A percentile compares a stretch with the other conserved stretches of the same genome.
Evolutionary conservation across 495 filamentous ascomycete genomes (phyloP).

Genomic region (Xylaria curta): DNA sequence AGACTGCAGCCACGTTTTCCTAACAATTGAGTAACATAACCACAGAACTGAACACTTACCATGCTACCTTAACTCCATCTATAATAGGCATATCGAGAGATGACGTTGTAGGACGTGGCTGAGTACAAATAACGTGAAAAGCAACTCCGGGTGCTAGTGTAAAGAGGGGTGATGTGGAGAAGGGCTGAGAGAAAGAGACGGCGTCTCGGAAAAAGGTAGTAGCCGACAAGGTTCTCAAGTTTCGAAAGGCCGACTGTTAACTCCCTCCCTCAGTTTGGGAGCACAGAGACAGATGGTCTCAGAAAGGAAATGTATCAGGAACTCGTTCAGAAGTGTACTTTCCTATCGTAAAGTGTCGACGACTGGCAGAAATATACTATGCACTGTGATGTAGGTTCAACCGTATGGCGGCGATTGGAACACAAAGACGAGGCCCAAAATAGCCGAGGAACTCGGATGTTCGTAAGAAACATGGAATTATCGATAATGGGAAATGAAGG

Average conservation of each 20-base stretch:
- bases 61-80: slow-evolving; percentile 65
- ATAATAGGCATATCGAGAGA: slow-evolving; percentile 57
- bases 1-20: not conserved
- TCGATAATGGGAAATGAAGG: not conserved
- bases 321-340: not conserved
- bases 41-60: slow-evolving; percentile 47
- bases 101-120: slow-evolving; percentile 13
- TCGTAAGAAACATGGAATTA: slow-evolving; percentile 3
- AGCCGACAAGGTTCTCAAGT: slow-evolving; percentile 13
- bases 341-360: not conserved
- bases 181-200: slow-evolving; percentile 1
- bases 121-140: not conserved
- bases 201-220: not conserved
- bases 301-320: not conserved
- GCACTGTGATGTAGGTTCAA: not conserved
- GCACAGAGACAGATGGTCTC: not conserved
- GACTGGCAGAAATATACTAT: not conserved
- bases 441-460: not conserved
- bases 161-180: slow-evolving; percentile 16
- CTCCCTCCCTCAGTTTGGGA: not conserved
- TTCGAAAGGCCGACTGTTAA: not conserved
- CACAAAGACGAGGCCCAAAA: slow-evolving; percentile 2
- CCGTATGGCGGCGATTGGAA: not conserved
- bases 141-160: slow-evolving; percentile 22
- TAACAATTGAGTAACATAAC: not conserved